Base-by-base conservation (phyloP, 805 yeast genomes). In the Metschnikowia colocasiae region DNA sequence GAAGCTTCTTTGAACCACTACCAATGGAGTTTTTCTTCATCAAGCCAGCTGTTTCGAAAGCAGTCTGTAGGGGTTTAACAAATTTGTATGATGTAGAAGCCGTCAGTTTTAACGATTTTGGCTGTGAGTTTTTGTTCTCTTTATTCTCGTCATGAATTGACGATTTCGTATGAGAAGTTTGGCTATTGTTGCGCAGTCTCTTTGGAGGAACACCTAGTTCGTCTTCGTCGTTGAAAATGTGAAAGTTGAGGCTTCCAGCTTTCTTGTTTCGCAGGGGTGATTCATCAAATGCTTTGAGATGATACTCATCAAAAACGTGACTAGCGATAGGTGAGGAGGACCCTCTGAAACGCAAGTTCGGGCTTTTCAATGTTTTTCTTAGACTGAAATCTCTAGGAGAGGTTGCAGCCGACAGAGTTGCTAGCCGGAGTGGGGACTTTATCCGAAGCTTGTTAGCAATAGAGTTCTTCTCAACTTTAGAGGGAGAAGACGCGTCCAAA, bases 1-100 rank as follows among this genome's bases (percentile, higher is more conserved):
- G 75, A 8, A 63, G 56, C 43, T 69, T 70, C 33, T 57, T 38
- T 37, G 55, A 10, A 35, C 53, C 51, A 19, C 54, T 52, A 16
- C 54, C 43, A 7, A 66, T 49, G 16, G 60, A 63, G 57, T 61
- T 70, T 68, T 64, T 82, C 69, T 65, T 85, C 71, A 83, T 64
- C 30, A 88, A 67, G 0, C 96, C 96, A 0, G 87, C 69, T 2
- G 91, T 78, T 61, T 80, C 75, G 64, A 88, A 88, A 13, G 94
- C 96, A 0, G 91, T 83, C 61, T 87, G 95, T 33, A 88, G 73
- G 2, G 96, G 96, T 60, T 85, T 86, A 19, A 86, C 94, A 40
- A 81, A 79, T 53, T 81, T 78, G 64, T 83, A 87, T 9, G 73
- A 68, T 2, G 63, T 50, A 40, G 62, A 63, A 45, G 49, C 37